Conservation (phyloP, 2,329 filamentous ascomycete genomes). For the Apiospora koreana region DNA sequence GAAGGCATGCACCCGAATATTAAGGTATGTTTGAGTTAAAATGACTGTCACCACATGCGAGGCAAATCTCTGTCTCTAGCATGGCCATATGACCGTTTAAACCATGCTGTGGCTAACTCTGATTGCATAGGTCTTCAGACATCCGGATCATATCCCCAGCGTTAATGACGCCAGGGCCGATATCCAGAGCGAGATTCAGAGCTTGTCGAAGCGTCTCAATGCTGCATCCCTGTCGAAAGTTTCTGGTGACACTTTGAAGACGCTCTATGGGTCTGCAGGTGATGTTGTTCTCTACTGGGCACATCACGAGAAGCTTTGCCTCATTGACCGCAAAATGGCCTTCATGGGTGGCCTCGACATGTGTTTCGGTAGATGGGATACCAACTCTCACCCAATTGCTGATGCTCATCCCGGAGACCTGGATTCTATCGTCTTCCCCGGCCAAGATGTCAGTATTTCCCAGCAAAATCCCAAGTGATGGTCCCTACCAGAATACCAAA, state of each 20-base stretch:
- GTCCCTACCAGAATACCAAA: background rate
- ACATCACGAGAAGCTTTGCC: conserved; percentile 88
- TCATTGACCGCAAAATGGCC: conserved; percentile 75
- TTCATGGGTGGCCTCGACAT: conserved; percentile 94
- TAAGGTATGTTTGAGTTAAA: conserved; percentile 26
- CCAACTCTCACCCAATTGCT: conserved; percentile 69
- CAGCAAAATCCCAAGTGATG: background rate
- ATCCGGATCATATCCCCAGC: conserved; percentile 84
- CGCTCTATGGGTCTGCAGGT: conserved; percentile 78
- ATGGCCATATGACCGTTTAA: background rate
- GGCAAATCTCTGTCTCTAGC: background rate
- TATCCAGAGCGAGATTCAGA: conserved; percentile 62
- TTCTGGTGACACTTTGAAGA: conserved; percentile 72
- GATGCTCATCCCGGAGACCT: conserved; percentile 81
- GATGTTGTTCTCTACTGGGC: conserved; percentile 89
- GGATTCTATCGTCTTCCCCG: conserved; percentile 77
- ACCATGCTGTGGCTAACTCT: background rate
- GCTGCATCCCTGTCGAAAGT: conserved; percentile 62
- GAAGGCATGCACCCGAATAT: conserved; percentile 82
- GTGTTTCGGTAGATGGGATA: conserved; percentile 39
- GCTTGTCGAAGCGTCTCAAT: conserved; percentile 33
- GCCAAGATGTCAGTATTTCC: conserved; percentile 61
- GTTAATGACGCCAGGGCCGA: conserved; percentile 67
- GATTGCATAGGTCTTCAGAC: conserved; percentile 68
- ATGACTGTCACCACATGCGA: background rate